Conservation (phyloP, 805 yeast genomes). For the Pichia phayaonensis region DNA sequence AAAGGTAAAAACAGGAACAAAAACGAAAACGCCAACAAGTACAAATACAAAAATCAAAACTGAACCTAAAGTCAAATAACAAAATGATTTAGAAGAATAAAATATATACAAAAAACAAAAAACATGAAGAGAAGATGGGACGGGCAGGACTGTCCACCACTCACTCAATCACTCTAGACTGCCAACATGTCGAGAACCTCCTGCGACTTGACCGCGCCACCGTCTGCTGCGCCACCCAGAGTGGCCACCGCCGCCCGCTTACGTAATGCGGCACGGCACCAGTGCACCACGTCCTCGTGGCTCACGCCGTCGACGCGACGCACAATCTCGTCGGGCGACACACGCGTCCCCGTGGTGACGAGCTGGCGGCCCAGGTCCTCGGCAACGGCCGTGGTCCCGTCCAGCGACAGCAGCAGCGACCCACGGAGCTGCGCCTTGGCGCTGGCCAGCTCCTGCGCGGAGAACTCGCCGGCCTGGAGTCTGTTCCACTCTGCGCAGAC, state of each 20-base stretch:
- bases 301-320: conserved; percentile 70
- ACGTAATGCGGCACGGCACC: conserved; percentile 79
- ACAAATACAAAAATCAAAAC: too few species aligned
- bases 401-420: conserved; percentile 77
- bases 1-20: too few species aligned
- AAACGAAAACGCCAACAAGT: too few species aligned
- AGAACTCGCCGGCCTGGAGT: conserved; percentile 65
- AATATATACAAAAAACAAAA: too few species aligned
- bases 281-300: conserved; percentile 68
- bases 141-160: too few species aligned
- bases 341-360: conserved; percentile 82
- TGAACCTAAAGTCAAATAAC: too few species aligned
- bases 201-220: conserved; percentile 37
- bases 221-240: conserved; percentile 64
- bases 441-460: conserved; percentile 82
- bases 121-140: too few species aligned
- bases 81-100: too few species aligned
- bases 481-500: conserved; percentile 85
- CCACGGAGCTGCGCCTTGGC: conserved; percentile 95
- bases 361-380: conserved; percentile 97
- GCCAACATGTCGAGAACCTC: neutral
- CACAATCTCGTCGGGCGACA: conserved; percentile 68
- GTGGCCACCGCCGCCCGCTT: conserved; percentile 74
- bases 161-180: too few species aligned
- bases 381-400: conserved; percentile 92